These are phyloP conservation scores for Trametes cingulata DNA, from an alignment of 768 basidiomycete species.

Conservation along the genomic window DNA sequence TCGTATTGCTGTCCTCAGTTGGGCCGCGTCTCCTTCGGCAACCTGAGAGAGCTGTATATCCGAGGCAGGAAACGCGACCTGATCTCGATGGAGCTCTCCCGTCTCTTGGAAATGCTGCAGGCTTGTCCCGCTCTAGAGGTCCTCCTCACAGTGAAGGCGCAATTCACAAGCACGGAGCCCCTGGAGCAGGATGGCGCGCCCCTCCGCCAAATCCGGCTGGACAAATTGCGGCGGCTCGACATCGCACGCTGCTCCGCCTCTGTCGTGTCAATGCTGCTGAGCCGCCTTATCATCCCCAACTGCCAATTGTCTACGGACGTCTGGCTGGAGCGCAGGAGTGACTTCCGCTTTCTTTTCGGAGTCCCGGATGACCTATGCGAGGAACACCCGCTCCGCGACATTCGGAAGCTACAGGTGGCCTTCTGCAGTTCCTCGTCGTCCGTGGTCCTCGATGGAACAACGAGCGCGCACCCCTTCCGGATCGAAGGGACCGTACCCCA, in stretches of 20 bases:
- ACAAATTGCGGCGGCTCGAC: constrained; percentile 26
- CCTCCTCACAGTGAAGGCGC: constrained; percentile 25
- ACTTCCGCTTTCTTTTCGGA: constrained; percentile 28
- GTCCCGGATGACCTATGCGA: constrained; percentile 25
- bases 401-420: constrained; percentile 26
- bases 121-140: constrained; percentile 26
- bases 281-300: constrained; percentile 26
- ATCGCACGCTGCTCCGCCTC: constrained; percentile 26
- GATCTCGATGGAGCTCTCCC: constrained; percentile 25
- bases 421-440: constrained; percentile 23
- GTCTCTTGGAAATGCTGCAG: constrained; percentile 29
- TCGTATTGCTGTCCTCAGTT: constrained; percentile 23
- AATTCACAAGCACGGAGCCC: constrained; percentile 19
- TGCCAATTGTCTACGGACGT: constrained; percentile 27
- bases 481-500: constrained; percentile 22
- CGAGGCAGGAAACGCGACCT: constrained; percentile 27
- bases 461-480: constrained; percentile 24
- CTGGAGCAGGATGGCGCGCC: constrained; percentile 17
- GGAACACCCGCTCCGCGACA: constrained; percentile 25
- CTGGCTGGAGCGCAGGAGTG: constrained; percentile 27
- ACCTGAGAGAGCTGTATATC: constrained; percentile 25
- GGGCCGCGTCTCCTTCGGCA: constrained; percentile 19
- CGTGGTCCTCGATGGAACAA: constrained; percentile 24
- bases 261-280: constrained; percentile 21
- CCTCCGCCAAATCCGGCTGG: constrained; percentile 22